A percentile compares a stretch with the other conserved stretches of the same genome.
phyloP scores from a whole-genome alignment of 768 basidiomycete genomes.

The Termitomyces sp. region DNA sequence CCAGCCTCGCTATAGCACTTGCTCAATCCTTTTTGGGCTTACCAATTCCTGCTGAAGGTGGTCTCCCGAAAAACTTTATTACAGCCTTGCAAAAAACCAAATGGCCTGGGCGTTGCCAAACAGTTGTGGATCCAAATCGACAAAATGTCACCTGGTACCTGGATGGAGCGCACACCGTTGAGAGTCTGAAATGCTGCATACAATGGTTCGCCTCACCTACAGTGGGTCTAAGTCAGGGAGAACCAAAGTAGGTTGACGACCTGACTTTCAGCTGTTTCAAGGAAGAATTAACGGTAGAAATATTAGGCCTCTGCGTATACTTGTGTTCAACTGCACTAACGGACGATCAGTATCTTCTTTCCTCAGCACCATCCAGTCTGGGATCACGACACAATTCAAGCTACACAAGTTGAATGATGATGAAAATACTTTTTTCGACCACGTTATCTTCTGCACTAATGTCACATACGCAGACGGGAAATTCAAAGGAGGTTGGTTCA shows the following conservation, averaged over 20 bases:
- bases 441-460: conserved; percentile 93
- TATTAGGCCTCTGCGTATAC: conserved; percentile 40
- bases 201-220: conserved; percentile 79
- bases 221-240: conserved; percentile 36
- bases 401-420: conserved; percentile 31
- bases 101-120: conserved; percentile 97
- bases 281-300: conserved; percentile 1
- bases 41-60: conserved; percentile 21
- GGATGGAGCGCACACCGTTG: conserved; percentile 93
- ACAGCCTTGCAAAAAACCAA: conserved; percentile 60
- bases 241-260: conserved; percentile 13
- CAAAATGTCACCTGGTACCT: conserved; percentile 73
- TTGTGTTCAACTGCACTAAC: conserved; percentile 94
- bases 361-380: conserved; percentile 53
- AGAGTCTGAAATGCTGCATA: conserved; percentile 83
- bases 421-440: conserved; percentile 58
- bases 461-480: conserved; percentile 88
- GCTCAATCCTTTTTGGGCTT: conserved; percentile 56
- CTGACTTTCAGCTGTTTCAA: background rate
- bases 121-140: conserved; percentile 56
- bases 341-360: conserved; percentile 80
- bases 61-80: conserved; percentile 50
- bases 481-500: conserved; percentile 77
- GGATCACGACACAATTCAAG: conserved; percentile 43
- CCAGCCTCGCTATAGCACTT: conserved; percentile 76